These are phyloP conservation scores for Pseudocercospora musae DNA, from an alignment of 2,329 filamentous ascomycete genomes.

Conservation along the genomic window DNA sequence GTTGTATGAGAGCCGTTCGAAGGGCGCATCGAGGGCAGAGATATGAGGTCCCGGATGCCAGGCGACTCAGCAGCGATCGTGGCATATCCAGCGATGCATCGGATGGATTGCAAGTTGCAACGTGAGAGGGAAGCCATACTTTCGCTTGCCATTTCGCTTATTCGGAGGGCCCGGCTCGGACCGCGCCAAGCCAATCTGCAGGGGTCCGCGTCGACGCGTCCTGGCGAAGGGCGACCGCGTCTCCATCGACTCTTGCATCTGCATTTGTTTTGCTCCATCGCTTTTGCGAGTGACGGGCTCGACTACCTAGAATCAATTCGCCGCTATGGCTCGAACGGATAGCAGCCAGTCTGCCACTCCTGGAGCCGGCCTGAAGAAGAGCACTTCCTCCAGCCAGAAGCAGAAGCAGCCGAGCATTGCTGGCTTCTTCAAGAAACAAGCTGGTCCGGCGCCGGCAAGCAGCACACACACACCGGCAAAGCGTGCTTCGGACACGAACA, in stretches of 20 bases:
- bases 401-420: slow-evolving; percentile 66
- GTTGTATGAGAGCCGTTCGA: neutral
- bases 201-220: neutral
- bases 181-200: neutral
- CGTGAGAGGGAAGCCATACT: neutral
- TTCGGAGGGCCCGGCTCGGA: neutral
- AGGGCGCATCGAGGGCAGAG: slow-evolving; percentile 7
- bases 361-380: slow-evolving; percentile 41
- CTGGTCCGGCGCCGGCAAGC: slow-evolving; percentile 40
- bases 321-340: slow-evolving; percentile 14
- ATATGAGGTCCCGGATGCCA: neutral
- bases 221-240: neutral
- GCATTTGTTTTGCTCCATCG: neutral
- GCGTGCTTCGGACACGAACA: slow-evolving; percentile 28
- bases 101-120: neutral
- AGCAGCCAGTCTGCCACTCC: slow-evolving; percentile 14
- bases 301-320: neutral
- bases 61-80: slow-evolving; percentile 1
- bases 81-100: slow-evolving; percentile 6
- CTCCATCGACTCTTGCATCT: slow-evolving; percentile 17
- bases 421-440: slow-evolving; percentile 69
- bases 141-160: neutral
- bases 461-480: slow-evolving; percentile 43
- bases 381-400: slow-evolving; percentile 39
- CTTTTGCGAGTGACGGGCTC: neutral